Evolutionary conservation across 106 monocot species (phyloP).

Genomic region (Vanilla planifolia): DNA sequence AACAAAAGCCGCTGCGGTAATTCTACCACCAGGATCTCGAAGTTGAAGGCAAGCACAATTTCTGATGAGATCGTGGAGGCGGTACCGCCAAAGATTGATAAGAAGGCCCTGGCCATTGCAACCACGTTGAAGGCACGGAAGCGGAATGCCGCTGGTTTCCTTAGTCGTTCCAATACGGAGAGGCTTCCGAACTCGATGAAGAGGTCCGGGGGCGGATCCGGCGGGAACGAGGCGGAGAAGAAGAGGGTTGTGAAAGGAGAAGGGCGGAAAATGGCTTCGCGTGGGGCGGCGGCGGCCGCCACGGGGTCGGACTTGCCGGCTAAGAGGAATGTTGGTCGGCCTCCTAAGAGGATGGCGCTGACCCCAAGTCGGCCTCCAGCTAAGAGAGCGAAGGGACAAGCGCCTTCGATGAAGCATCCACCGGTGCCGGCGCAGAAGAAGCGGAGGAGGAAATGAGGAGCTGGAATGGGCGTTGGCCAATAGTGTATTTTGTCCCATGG

Average conservation of each 20-base stretch:
- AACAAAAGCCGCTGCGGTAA: conserved; percentile 9
- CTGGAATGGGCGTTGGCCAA: not conserved
- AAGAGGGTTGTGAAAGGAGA: not conserved
- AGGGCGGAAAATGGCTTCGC: conserved; percentile 6
- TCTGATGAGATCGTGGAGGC: not conserved
- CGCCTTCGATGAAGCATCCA: not conserved
- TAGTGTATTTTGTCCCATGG: conserved; percentile 1
- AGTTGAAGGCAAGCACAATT: not conserved
- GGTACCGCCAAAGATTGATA: not conserved
- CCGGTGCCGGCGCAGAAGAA: conserved; percentile 3
- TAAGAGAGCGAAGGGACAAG: conserved; percentile 1
- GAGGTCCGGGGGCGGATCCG: not conserved
- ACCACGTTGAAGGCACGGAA: not conserved
- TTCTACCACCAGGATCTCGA: not conserved
- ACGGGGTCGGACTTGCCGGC: not conserved
- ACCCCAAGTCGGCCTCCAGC: conserved; percentile 3
- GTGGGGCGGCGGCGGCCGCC: not conserved
- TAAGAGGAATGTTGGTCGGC: conserved; percentile 4
- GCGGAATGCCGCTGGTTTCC: not conserved
- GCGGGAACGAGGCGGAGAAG: not conserved
- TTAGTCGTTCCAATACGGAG: not conserved
- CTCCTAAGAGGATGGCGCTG: not conserved
- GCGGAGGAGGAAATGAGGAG: conserved; percentile 1
- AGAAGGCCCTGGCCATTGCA: not conserved
- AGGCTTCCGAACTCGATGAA: conserved; percentile 2